A percentile compares a stretch with the other conserved stretches of the same genome.
These are phyloP conservation scores for Blastocystis sp. DNA, from an alignment of 352 stramenopile species.

Conservation along the genomic window DNA sequence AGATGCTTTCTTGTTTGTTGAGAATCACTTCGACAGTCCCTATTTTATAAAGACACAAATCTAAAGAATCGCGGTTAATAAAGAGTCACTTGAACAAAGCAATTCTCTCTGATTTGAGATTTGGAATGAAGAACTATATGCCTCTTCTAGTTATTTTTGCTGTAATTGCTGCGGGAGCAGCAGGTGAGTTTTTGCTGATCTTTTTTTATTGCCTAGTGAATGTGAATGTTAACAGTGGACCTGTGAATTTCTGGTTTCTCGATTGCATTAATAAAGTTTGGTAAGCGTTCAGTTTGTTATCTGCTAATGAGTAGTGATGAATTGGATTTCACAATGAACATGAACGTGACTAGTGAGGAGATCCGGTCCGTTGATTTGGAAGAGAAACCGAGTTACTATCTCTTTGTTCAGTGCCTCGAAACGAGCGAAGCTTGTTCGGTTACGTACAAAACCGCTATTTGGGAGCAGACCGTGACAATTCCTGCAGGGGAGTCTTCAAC, in stretches of 20 bases:
- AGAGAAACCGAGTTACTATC: neutral
- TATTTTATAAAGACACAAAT: too few species aligned
- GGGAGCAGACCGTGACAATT: neutral
- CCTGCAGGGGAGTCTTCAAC: neutral
- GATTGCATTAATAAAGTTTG: neutral
- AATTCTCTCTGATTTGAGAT: too few species aligned
- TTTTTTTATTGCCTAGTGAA: neutral
- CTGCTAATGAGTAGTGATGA: neutral
- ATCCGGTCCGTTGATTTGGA: neutral
- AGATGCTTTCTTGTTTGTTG: too few species aligned
- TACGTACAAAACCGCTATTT: neutral
- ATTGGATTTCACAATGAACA: neutral
- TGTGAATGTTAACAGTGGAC: neutral
- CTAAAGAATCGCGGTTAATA: too few species aligned
- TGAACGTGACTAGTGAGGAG: neutral
- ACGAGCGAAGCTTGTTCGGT: neutral
- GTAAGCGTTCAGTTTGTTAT: neutral
- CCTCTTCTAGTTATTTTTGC: neutral
- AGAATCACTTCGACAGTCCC: too few species aligned
- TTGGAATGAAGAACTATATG: neutral
- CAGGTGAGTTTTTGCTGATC: neutral
- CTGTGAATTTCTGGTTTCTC: conserved; percentile 55
- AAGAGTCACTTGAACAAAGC: too few species aligned
- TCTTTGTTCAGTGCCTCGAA: conserved; percentile 38
- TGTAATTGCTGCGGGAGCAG: neutral